phyloP scores from a whole-genome alignment of 2,329 filamentous ascomycete genomes.

The Calonectria naviculata region DNA sequence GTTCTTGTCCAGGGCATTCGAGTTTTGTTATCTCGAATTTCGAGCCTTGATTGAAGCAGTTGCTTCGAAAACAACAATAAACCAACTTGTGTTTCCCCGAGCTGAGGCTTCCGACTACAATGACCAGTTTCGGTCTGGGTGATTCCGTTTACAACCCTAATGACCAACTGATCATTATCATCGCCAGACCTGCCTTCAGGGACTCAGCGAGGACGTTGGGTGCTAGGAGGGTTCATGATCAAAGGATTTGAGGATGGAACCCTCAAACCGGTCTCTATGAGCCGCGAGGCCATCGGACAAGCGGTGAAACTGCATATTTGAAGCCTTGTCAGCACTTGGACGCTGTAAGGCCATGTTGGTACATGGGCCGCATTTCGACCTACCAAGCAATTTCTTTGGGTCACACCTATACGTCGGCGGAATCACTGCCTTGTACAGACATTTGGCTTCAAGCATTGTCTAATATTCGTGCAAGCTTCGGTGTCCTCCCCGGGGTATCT shows the following conservation, averaged over 20 bases:
- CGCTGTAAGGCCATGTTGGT: background rate
- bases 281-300: background rate
- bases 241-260: background rate
- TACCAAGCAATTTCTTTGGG: background rate
- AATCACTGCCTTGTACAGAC: conserved; percentile 1
- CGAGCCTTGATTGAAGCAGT: background rate
- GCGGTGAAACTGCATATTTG: background rate
- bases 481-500: conserved; percentile 42
- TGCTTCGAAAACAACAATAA: background rate
- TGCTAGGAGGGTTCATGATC: no score
- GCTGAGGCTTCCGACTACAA: background rate
- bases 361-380: background rate
- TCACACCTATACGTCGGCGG: background rate
- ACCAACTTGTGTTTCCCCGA: background rate
- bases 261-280: background rate
- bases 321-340: background rate
- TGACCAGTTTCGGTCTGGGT: background rate
- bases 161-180: background rate
- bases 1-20: background rate
- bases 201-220: no score
- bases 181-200: background rate
- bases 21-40: background rate
- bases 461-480: conserved; percentile 44
- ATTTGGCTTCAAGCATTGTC: conserved; percentile 22
- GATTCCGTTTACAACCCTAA: background rate